Evolutionary conservation across 2,329 filamentous ascomycete genomes (phyloP).

Genomic region (Pseudogymnoascus sp.): DNA sequence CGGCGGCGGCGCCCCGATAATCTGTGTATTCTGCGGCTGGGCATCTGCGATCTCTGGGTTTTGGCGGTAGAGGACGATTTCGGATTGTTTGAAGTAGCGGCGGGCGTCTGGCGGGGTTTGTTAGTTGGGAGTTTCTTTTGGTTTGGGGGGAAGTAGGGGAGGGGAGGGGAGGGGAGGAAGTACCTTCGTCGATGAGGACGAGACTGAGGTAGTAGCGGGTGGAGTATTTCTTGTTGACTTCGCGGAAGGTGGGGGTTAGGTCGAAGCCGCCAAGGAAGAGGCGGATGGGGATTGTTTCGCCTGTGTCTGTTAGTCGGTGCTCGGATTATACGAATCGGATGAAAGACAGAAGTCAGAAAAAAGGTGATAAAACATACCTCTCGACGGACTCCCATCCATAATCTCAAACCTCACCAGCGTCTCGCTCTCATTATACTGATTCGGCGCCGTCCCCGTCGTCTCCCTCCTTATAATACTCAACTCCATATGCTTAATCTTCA

Average conservation of each 20-base stretch:
- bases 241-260: conserved; percentile 92
- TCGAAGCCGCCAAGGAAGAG: conserved; percentile 97
- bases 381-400: conserved; percentile 97
- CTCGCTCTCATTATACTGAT: conserved; percentile 99
- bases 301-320: conserved; percentile 28
- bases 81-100: conserved; percentile 97
- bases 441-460: conserved; percentile 91
- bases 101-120: conserved; percentile 61
- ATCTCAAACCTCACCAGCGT: conserved; percentile 98
- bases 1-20: conserved; percentile 26
- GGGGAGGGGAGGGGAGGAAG: conserved; percentile 5
- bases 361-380: conserved; percentile 49
- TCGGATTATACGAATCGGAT: neutral
- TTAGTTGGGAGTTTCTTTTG: conserved; percentile 11
- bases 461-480: conserved; percentile 93
- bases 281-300: conserved; percentile 89
- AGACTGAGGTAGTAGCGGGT: conserved; percentile 95
- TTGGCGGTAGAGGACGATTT: conserved; percentile 94
- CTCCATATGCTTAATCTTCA: conserved; percentile 99
- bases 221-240: conserved; percentile 99
- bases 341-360: neutral
- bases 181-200: conserved; percentile 90
- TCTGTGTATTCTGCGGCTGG: conserved; percentile 25
- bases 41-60: conserved; percentile 44
- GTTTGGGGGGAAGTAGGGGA: neutral